Percentiles rank a stretch among this genome's conserved stretches.
Conservation (phyloP, 2,329 filamentous ascomycete species). For the Exophiala sideris region DNA sequence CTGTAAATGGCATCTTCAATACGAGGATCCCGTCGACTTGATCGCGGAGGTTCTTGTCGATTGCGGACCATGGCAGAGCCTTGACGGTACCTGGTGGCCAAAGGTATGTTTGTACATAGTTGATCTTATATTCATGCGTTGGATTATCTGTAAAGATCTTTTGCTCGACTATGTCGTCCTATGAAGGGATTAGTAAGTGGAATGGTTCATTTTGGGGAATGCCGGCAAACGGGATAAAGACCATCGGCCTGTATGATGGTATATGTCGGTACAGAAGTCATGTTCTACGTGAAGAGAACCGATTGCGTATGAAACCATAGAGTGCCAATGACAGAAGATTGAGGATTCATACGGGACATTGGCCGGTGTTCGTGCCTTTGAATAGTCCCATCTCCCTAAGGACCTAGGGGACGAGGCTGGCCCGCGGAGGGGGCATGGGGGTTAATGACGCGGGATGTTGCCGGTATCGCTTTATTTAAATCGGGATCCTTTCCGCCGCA, state of each 20-base stretch:
- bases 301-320: no score
- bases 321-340: no score
- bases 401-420: no score
- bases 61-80: constrained; percentile 21
- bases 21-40: constrained; percentile 26
- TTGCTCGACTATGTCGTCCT: constrained; percentile 25
- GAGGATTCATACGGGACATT: no score
- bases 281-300: background rate
- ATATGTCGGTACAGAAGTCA: constrained; percentile 12
- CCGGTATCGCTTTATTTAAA: no score
- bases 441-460: no score
- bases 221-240: constrained; percentile 20
- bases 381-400: no score
- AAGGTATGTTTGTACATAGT: constrained; percentile 19
- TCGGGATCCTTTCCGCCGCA: no score
- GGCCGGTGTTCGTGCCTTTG: no score
- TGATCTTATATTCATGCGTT: constrained; percentile 18
- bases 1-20: constrained; percentile 25
- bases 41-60: constrained; percentile 20
- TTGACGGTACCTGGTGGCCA: constrained; percentile 17
- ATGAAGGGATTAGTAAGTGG: background rate
- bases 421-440: no score
- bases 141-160: constrained; percentile 20
- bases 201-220: background rate
- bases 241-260: constrained; percentile 28